phyloP scores from a whole-genome alignment of 169 alveolate species.

The Plasmodium blacklocki region DNA sequence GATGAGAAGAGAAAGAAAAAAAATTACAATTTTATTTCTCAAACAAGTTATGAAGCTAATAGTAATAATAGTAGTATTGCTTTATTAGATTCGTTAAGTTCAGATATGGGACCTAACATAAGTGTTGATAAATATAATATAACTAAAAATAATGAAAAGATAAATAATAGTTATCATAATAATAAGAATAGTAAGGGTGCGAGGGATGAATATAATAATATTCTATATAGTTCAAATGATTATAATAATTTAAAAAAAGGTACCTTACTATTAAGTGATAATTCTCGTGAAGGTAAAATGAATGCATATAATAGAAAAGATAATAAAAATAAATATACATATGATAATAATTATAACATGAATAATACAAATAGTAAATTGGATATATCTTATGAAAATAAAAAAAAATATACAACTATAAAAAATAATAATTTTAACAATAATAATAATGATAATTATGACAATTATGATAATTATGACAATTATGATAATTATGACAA shows the following conservation, averaged over 20 bases:
- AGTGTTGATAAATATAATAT: constrained; percentile 43
- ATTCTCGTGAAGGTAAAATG: neutral
- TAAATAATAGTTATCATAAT: neutral
- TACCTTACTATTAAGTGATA: neutral
- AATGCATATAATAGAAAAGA: constrained; percentile 1
- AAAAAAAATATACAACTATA: neutral
- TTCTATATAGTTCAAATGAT: constrained; percentile 34
- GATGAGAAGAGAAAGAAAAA: constrained; percentile 16
- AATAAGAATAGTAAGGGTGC: constrained; percentile 8
- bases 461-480: neutral
- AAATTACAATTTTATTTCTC: constrained; percentile 61
- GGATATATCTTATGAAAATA: neutral
- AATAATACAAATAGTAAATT: neutral
- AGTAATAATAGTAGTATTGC: constrained; percentile 50
- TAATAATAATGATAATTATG: neutral
- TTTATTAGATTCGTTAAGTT: constrained; percentile 44
- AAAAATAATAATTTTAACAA: neutral
- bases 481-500: constrained; percentile 4
- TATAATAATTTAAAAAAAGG: constrained; percentile 25
- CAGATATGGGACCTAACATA: constrained; percentile 32
- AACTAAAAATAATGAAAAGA: constrained; percentile 1
- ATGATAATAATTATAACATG: neutral
- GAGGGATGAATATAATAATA: constrained; percentile 9
- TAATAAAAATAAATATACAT: constrained; percentile 1
- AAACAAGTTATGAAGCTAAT: constrained; percentile 74